Base-by-base conservation (phyloP, 169 alveolate species). In the Plasmodium sp. region DNA sequence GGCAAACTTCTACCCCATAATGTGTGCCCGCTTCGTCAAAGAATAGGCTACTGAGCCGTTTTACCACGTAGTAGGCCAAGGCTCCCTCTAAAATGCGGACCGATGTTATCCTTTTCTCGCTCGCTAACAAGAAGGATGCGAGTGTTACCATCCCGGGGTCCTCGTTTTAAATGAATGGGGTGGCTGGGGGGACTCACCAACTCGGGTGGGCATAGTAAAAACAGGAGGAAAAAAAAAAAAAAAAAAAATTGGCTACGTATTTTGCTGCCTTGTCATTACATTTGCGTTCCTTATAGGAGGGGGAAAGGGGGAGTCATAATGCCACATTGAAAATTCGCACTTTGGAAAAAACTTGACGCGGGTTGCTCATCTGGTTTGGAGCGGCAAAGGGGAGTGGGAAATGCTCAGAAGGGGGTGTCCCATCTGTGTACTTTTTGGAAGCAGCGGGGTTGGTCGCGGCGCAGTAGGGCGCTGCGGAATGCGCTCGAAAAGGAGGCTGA, bases 1-100 rank as follows among this genome's bases (percentile, higher is more conserved):
- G 27, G 72, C 94, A 88, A n/a, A 88, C 62, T 54, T 88, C 94
- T 9, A 88, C 41, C 12, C 10, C 82, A 43, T 88, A 88, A 56
- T 88, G 41, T 56, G 71, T 80, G 31, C 77, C 4, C 18, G 62
- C 16, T 67, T 58, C 16, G 18, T 18, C 18, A 48, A 79, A 88
- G 48, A 88, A 54, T 1, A 58, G 36, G 6, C 34, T 58, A 36
- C 48, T 62, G 2, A 79, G 56, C 36, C 73, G 36, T n/a, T 33
- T 88, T 34, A 81, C 73, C 41, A 79, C 72, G 48, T 88, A 88
- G 82, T 79, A 80, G 10, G 74, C 33, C 27, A 88, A 67, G 33
- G 82, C 54, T 9, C 51, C 71, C 81, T 88, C 94, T 39, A 88
- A 88, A 77, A 80, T 31, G n/a, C 80, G 41, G 18, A 43, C 45